These are phyloP conservation scores for Vigna hirtella DNA, from an alignment of 306 rosid species.

Conservation along the genomic window DNA sequence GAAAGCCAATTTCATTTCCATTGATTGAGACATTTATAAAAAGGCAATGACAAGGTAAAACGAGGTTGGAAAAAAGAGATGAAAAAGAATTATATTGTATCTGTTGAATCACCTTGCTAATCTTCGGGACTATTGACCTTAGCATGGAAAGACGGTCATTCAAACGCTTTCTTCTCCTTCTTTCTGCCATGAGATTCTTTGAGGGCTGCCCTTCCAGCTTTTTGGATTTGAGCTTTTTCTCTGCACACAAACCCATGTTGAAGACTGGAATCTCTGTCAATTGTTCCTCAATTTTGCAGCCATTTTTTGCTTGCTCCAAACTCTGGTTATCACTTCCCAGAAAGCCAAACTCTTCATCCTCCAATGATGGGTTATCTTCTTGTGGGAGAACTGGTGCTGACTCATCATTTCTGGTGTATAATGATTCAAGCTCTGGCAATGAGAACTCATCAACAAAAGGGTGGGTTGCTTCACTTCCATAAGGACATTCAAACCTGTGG, in stretches of 20 bases:
- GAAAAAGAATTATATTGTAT: background rate
- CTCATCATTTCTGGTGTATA: conserved; percentile 52
- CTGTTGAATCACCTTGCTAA: conserved; percentile 76
- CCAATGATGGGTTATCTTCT: conserved; percentile 65
- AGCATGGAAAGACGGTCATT: conserved; percentile 92
- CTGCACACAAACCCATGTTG: conserved; percentile 69
- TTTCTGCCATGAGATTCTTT: conserved; percentile 95
- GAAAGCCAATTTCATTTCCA: conserved; percentile 27
- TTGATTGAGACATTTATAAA: conserved; percentile 19
- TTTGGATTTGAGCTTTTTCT: conserved; percentile 58
- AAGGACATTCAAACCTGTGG: conserved; percentile 68
- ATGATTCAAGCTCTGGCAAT: conserved; percentile 66
- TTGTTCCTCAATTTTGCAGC: conserved; percentile 79
- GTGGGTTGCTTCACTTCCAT: conserved; percentile 52
- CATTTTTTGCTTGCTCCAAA: conserved; percentile 49
- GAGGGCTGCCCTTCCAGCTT: conserved; percentile 87
- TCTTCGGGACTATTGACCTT: conserved; percentile 92
- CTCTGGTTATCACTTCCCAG: conserved; percentile 58
- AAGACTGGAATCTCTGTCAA: conserved; percentile 58
- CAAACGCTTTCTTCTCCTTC: conserved; percentile 81
- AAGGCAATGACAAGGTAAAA: background rate
- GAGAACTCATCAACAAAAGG: conserved; percentile 69
- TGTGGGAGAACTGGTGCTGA: conserved; percentile 58
- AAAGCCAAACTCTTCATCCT: conserved; percentile 72
- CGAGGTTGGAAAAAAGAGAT: background rate